Evolutionary conservation across 495 filamentous ascomycete genomes (phyloP), one percentile per base, ranked within the genome.

Genomic region (Geopyxis carbonaria): DNA sequence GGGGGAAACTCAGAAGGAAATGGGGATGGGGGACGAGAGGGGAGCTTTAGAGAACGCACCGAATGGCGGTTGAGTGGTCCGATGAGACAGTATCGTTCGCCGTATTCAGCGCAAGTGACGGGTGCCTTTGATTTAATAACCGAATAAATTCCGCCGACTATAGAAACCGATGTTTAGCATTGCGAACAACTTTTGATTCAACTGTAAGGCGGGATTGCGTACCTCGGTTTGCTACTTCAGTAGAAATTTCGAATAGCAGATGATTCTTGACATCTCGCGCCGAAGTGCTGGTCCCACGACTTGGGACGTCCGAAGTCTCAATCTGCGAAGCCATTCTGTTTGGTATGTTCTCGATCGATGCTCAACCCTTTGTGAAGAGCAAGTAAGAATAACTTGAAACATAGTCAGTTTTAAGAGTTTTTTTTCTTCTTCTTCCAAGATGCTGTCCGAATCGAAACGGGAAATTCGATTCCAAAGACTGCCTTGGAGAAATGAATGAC

Each of bases 51-150:
- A 38, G 33, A 34, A 61, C 78, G 48, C 65, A 83, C 80, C 3
- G 89, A 95, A 44, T 76, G 68, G 47, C 76, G 74, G 57, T 95
- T 95, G 53, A 93, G 73, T 34, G 89, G 89, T 4, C 89, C 89
- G 59, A 97, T 86, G 34, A 97, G 68, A 28, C 82, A 92, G 62
- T 97, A 97, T 42, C 83, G 74, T 40, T 93, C 82, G 51, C 89
- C 91, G 87, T 95, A 97, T 60, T 97, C 89, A 13, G 84, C 84
- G 0, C 89, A 93, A 20, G 89, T 97, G 34, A 97, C 87, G 6
- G 89, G 86, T 14, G 89, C 87, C 60, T 97, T 97, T 37, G 89
- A 97, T 63, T 97, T 97, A 56, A 97, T 73, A 37, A 97, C 89
- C 10, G 87, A 94, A 65, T 97, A 97, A 62, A 97, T 97, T 45